Evolutionary conservation across 2,329 filamentous ascomycete species (phyloP).

Genomic region (Alternaria brassicicola): DNA sequence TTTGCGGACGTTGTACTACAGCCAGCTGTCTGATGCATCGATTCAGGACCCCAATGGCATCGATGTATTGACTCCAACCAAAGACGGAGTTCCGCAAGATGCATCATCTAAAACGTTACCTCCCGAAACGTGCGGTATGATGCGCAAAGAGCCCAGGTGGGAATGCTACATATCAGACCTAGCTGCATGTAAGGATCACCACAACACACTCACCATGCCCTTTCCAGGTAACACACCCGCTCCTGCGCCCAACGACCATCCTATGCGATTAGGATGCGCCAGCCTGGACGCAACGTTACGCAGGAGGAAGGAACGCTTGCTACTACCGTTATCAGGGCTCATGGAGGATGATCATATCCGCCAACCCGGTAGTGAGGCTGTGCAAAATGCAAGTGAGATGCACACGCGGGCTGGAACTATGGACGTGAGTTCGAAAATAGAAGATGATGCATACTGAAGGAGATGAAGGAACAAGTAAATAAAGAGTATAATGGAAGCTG

Average conservation of each 20-base stretch:
- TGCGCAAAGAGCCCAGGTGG: neutral
- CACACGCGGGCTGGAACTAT: slow-evolving; percentile 7
- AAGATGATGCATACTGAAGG: slow-evolving; percentile 2
- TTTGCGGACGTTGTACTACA: slow-evolving; percentile 9
- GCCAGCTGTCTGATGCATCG: neutral
- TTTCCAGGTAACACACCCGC: neutral
- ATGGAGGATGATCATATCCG: neutral
- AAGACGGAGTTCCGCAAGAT: neutral
- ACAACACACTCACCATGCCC: neutral
- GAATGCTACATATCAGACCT: neutral
- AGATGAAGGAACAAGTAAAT: neutral
- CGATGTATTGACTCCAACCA: neutral
- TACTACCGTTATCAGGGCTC: neutral
- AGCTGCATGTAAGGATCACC: neutral
- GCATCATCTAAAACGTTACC: neutral
- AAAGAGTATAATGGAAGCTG: neutral
- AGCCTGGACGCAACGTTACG: neutral
- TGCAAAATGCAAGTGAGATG: slow-evolving; percentile 10
- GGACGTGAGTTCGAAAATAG: slow-evolving; percentile 5
- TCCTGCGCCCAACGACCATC: neutral
- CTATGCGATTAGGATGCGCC: neutral
- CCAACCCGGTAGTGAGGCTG: slow-evolving; percentile 6
- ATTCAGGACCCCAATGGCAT: neutral
- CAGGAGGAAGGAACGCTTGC: neutral
- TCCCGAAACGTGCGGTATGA: neutral